A percentile compares a stretch with the other conserved stretches of the same genome.
Conservation (phyloP, 306 rosid species). For the Castanopsis chinensis region DNA sequence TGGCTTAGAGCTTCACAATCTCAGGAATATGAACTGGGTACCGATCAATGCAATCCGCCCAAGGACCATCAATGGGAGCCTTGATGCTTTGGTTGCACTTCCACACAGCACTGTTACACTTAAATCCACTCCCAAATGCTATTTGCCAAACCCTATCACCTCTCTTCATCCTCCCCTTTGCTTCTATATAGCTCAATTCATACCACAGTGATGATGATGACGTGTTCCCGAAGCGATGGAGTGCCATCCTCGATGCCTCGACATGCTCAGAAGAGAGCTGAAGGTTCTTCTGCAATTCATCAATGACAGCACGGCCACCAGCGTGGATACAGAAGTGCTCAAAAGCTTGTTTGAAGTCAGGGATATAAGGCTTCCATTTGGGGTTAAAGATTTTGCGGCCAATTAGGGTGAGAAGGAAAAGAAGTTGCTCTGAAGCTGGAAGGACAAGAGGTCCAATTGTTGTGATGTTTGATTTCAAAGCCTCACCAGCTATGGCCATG, state of each 20-base stretch:
- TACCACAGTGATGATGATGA: conserved; percentile 97
- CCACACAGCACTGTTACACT: conserved; percentile 97
- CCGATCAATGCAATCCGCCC: conserved; percentile 80
- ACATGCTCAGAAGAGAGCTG: conserved; percentile 88
- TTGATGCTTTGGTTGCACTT: conserved; percentile 70
- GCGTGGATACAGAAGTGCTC: conserved; percentile 98
- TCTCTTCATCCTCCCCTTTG: conserved; percentile 84
- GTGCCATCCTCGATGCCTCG: conserved; percentile 93
- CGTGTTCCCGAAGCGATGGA: conserved; percentile 88
- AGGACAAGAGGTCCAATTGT: conserved; percentile 94
- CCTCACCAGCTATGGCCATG: conserved; percentile 98
- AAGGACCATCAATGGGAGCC: conserved; percentile 59
- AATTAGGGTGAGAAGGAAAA: conserved; percentile 64
- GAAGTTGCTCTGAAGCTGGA: conserved; percentile 92
- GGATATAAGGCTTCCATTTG: conserved; percentile 95
- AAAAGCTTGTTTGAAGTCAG: conserved; percentile 88
- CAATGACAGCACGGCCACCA: conserved; percentile 91
- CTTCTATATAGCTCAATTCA: conserved; percentile 73
- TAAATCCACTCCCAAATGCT: conserved; percentile 90
- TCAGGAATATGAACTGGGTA: conserved; percentile 95
- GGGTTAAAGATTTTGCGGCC: conserved; percentile 81
- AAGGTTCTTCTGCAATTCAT: conserved; percentile 87
- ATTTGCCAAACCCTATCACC: conserved; percentile 96
- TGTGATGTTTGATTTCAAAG: conserved; percentile 83
- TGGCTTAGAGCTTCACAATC: conserved; percentile 65